phyloP scores from a whole-genome alignment of 768 basidiomycete genomes.

The Collybia sp. region DNA sequence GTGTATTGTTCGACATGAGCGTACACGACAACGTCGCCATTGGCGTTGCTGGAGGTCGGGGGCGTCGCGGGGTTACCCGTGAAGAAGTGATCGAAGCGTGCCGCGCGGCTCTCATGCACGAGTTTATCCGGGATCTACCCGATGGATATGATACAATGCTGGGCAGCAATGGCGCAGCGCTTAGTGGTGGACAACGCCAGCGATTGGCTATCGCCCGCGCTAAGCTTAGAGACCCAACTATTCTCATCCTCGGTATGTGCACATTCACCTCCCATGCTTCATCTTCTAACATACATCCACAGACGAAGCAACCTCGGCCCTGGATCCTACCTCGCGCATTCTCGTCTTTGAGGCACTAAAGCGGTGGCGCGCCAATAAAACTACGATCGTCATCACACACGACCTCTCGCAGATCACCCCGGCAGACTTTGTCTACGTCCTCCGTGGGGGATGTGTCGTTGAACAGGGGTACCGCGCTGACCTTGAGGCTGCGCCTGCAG shows the following conservation, averaged over 20 bases:
- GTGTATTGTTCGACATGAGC: conserved; percentile 73
- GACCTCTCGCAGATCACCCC: conserved; percentile 79
- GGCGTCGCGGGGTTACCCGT: conserved; percentile 58
- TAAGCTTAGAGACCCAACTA: conserved; percentile 82
- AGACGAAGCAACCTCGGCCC: conserved; percentile 86
- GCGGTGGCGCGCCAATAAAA: conserved; percentile 70
- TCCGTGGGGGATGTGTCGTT: conserved; percentile 73
- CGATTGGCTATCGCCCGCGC: conserved; percentile 88
- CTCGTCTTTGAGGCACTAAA: conserved; percentile 74
- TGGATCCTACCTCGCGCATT: too few species aligned
- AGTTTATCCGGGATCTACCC: conserved; percentile 78
- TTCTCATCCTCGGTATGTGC: conserved; percentile 66
- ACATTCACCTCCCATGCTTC: too few species aligned
- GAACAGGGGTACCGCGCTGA: conserved; percentile 88
- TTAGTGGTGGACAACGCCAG: conserved; percentile 86
- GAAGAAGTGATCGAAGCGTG: conserved; percentile 86
- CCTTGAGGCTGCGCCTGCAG: conserved; percentile 54
- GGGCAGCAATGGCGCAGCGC: conserved; percentile 81
- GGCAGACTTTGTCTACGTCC: conserved; percentile 88
- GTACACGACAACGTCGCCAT: conserved; percentile 79
- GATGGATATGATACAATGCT: conserved; percentile 85
- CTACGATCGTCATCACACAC: conserved; percentile 93
- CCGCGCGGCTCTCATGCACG: conserved; percentile 84
- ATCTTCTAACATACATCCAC: too few species aligned
- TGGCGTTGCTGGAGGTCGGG: conserved; percentile 68